Evolutionary conservation across 257 asterid genomes (phyloP), one percentile per base, ranked within the genome.

Genomic region (Nicotiana tabacum): DNA sequence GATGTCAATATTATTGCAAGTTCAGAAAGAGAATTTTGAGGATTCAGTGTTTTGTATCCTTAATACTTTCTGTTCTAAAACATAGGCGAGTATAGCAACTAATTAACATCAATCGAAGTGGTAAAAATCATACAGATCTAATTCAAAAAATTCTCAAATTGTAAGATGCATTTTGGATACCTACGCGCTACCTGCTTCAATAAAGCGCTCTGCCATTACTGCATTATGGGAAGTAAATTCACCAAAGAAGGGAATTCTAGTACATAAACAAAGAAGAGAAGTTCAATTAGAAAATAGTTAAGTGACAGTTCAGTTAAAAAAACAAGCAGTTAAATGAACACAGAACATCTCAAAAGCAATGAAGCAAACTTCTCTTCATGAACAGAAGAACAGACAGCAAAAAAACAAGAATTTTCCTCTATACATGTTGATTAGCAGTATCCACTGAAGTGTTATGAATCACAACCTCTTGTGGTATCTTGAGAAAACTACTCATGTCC

Each of bases 101-200:
- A 51, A 15, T 62, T 64, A 51, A 58, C 48, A 65, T 32, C 48
- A 57, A 66, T 46, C 21, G 12, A 3, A 62, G 17, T 70, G 78
- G 29, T 48, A 39, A 35, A 10, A 37, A 58, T 13, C 15, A 39
- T 35, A 46, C 11, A 35, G 82, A 18, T 85, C 72, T 81, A 33
- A 39, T 18, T 43, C 46, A 80, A 66, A 81, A 17, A 56, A 55
- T 60, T 78, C 24, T 83, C 17, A 30, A 56, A 48, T 60, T 76
- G 35, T 48, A 85, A 62, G 83, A 84, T 82, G 82, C 82, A 27
- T 76, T 78, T 72, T 79, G 77, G 99, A 96, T 96, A 96, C 98
- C 82, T 96, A 96, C 97, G 97, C 90, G 97, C 99, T 96, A 93
- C 98, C 98, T 92, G 99, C 98, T 96, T 96, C 98, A 86, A 96